Conservation (phyloP, 495 filamentous ascomycete species). For the Lasiosphaeria miniovina region DNA sequence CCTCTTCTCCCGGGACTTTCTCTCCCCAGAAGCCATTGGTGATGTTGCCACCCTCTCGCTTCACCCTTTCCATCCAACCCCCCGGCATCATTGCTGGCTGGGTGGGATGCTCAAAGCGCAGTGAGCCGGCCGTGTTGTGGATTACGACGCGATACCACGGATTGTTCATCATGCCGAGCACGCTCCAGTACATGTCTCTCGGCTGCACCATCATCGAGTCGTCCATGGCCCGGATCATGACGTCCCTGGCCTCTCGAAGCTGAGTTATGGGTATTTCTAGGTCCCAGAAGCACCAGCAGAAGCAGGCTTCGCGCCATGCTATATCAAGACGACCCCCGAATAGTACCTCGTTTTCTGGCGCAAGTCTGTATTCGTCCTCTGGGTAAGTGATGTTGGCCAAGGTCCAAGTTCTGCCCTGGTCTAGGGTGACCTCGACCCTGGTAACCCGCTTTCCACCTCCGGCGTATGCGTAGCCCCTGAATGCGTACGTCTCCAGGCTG, state of each 20-base stretch:
- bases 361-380: conserved; percentile 81
- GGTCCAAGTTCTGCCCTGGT: conserved; percentile 79
- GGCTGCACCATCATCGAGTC: conserved; percentile 86
- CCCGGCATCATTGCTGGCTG: conserved; percentile 75
- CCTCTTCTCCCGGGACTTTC: conserved; percentile 57
- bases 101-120: conserved; percentile 89
- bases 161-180: conserved; percentile 99
- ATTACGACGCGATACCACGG: conserved; percentile 88
- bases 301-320: conserved; percentile 74
- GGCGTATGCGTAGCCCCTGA: conserved; percentile 83
- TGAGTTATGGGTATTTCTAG: conserved; percentile 64
- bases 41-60: conserved; percentile 79
- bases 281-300: conserved; percentile 96
- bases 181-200: conserved; percentile 95
- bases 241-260: conserved; percentile 62
- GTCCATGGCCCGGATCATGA: conserved; percentile 88
- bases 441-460: conserved; percentile 86
- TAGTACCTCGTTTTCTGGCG: conserved; percentile 57
- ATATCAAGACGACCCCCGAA: conserved; percentile 82
- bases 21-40: conserved; percentile 88
- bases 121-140: conserved; percentile 59
- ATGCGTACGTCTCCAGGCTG: conserved; percentile 54
- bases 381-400: conserved; percentile 80
- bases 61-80: conserved; percentile 97
- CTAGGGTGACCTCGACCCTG: conserved; percentile 79